Evolutionary conservation across 2,329 filamentous ascomycete genomes (phyloP), one percentile per base, ranked within the genome.

Genomic region (Ophiostoma tasmaniense): DNA sequence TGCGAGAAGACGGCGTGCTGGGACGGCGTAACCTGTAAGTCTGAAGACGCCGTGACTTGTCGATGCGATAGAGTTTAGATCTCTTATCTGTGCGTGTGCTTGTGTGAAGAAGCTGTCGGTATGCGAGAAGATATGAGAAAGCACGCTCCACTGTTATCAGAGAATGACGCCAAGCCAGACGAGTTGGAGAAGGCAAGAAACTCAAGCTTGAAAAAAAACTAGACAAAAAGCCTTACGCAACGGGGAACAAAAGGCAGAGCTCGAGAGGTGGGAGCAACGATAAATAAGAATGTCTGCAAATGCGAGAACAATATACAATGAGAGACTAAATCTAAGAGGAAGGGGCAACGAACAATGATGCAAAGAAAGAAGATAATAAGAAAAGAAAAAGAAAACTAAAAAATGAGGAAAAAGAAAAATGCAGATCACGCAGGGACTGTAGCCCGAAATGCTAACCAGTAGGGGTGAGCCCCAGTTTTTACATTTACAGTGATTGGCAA

Each of bases 11-110:
- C 67, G 67, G 67, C 67, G 67, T 68, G 35, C 62, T 66, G 45
- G 14, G 25, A 69, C 67, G 64, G 67, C 67, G 67, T 69, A 45
- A 25, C 20, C 35, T 11, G 45, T 11, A 66, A 68, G 55, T 61
- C 55, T 62, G 45, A 28, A 68, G 67, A 69, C 67, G 62, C 45
- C 67, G 67, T 68, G 42, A 42, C 50, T 25, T 55, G 50, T 33
- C 33, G n/a, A 22, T 45, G 42, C 14, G 42, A 25, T 25, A 55
- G 50, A 55, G n/a, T 13, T 25, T 1, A 45, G 5, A 20, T 55
- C 8, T 55, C n/a, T 55, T 55, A 55, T 55, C 50, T 55, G n/a
- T 55, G 50, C n/a, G 42, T 8, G 17, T 17, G 45, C 22, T 17
- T 22, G 22, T 17, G 17, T 55, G 11, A 8, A 55, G n/a, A n/a